Evolutionary conservation across 2,329 filamentous ascomycete species (phyloP), one percentile per base, ranked within the genome.

Genomic region (Fusarium sambucinum): DNA sequence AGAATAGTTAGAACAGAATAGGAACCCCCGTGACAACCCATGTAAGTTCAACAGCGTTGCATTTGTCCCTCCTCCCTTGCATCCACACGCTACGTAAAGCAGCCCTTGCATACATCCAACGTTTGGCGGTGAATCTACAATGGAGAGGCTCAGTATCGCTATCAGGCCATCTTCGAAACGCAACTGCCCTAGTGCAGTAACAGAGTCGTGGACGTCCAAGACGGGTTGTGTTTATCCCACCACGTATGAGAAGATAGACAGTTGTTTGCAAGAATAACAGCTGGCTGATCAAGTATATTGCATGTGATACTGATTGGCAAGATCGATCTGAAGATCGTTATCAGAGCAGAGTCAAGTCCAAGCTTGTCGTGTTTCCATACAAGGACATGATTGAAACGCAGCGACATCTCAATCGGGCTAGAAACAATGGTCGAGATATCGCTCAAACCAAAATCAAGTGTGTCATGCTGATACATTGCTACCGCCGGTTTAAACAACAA

Each of bases 81-180:
- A 46, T 72, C 44, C 61, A 61, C 57, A 48, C 60, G 55, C 66
- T 68, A 48, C 70, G 58, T 40, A 55, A 27, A 48, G 25, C 47
- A 55, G 57, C 57, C 45, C 61, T 63, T 61, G 48, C 55, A 47
- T 53, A 54, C 33, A 60, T 56, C 48, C 59, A 56, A 44, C 42
- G 35, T 63, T 54, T 70, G 69, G 70, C 72, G 72, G 72, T 74
- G 72, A 72, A 74, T 71, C 54, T 73, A 52, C 63, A 53, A 55
- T 44, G 55, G 61, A 59, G 42, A 65, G 38, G 35, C 48, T 46
- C 27, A 48, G 46, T 54, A 53, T 73, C 63, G 63, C 47, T 40
- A 40, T 19, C 47, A 38, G 47, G 38, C 62, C 68, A 71, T 66
- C 55, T 44, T 55, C 51, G 52, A 59, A 69, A 69, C 61, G 53